These are phyloP conservation scores for Spencermartinsiella ligniputridi DNA, from an alignment of 1,139 yeast species.

Conservation along the genomic window DNA sequence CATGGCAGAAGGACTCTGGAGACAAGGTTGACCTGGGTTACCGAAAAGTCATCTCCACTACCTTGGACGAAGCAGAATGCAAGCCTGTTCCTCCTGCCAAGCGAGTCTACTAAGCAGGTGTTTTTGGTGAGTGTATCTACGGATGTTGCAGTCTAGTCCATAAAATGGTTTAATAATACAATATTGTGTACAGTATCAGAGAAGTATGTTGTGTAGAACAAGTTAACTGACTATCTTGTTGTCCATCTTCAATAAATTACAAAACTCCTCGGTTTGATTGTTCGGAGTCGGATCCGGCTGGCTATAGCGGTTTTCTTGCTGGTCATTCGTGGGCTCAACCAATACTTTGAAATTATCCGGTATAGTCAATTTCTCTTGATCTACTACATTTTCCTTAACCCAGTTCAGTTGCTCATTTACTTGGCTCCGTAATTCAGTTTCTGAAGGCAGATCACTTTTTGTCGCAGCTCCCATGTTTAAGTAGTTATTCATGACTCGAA, in stretches of 20 bases:
- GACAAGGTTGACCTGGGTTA: slow-evolving; percentile 71
- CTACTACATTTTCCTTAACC: slow-evolving; percentile 30
- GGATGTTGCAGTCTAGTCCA: too few relatives aligned
- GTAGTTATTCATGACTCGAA: slow-evolving; percentile 26
- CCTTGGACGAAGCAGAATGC: slow-evolving; percentile 90
- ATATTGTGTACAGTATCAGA: not conserved
- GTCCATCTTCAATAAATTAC: slow-evolving; percentile 16
- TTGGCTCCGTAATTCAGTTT: slow-evolving; percentile 12
- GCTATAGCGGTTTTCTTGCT: slow-evolving; percentile 1
- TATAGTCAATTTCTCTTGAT: slow-evolving; percentile 12
- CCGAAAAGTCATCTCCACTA: slow-evolving; percentile 78
- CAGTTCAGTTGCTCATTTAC: slow-evolving; percentile 25
- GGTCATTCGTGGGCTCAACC: not conserved
- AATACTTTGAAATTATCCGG: slow-evolving; percentile 18
- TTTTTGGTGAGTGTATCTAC: not conserved
- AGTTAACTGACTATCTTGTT: slow-evolving; percentile 7
- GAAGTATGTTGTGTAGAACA: not conserved
- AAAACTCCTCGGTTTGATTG: slow-evolving; percentile 26
- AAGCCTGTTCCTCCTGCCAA: slow-evolving; percentile 95
- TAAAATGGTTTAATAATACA: not conserved
- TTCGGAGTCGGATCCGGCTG: slow-evolving; percentile 20
- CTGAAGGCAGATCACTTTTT: slow-evolving; percentile 8
- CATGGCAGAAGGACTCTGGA: slow-evolving; percentile 79
- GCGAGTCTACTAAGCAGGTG: slow-evolving; percentile 86
- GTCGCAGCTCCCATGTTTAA: slow-evolving; percentile 14